Evolutionary conservation across 768 basidiomycete species (phyloP), one percentile per base, ranked within the genome.

Genomic region (Tylopilus intermedius): DNA sequence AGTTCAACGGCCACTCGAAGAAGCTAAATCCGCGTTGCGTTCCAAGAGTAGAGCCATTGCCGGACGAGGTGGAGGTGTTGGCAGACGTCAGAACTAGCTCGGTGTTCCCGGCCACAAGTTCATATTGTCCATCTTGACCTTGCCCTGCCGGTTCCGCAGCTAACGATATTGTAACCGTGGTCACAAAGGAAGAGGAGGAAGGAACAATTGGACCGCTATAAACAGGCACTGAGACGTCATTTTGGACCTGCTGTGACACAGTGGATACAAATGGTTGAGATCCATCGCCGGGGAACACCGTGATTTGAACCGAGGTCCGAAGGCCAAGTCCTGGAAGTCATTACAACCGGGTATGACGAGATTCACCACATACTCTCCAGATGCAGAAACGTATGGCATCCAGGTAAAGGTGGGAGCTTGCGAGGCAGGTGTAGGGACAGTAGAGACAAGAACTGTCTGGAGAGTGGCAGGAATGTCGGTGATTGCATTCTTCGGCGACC

Each of bases 321-420:
- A 74, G 68, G 14, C 69, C 75, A 64, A 99, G 62, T 95, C 88
- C 56, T 85, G 81, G 62, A 93, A 80, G 51, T 82, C 71, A 3
- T 74, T 72, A 70, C 96, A 99, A 11, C 94, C 94, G 0, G 96
- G 96, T 14, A 95, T 78, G 41, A 90, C 76, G 39, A 98, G 65
- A 69, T 86, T 88, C 57, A 98, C 76, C 39, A 86, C 80, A 69
- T 99, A 99, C 54, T 81, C 72, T 30, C 94, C 96, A 3, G 88
- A 79, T 9, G 90, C 86, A 0, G 90, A 90, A n/a, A 98, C 86
- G 62, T 91, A 93, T 0, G 94, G 94, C 68, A 81, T 78, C 86
- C 91, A 96, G 0, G 89, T 94, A 65, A 95, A 81, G 33, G 79
- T 83, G 14, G 96, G 90, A n/a, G 80, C 81, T 27, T 78, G 68